phyloP scores from a whole-genome alignment of 2,329 filamentous ascomycete genomes.

The Penicillium sp. region DNA sequence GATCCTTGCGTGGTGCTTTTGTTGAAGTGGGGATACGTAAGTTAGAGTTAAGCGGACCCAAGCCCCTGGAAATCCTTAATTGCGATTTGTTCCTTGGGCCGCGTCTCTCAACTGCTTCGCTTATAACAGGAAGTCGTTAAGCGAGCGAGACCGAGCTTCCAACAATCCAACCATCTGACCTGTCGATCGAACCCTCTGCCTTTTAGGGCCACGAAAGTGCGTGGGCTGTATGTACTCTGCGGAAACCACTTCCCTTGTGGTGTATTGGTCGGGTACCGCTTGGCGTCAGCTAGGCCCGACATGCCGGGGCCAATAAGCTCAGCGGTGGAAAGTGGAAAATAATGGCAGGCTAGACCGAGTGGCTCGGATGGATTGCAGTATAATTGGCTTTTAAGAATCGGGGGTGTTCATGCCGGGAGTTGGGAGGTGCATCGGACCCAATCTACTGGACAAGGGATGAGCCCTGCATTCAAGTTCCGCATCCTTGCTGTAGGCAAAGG shows the following conservation, averaged over 20 bases:
- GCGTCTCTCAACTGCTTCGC: not conserved
- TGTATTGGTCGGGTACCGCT: not conserved
- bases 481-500: not conserved
- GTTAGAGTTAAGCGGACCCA: constrained; percentile 20
- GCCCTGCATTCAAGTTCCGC: not conserved
- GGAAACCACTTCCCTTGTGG: not conserved
- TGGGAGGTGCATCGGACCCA: not conserved
- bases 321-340: not conserved
- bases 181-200: not conserved
- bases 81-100: not conserved
- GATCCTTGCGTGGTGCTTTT: constrained; percentile 14
- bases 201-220: not conserved
- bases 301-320: not conserved
- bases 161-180: not conserved
- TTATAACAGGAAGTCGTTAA: no score
- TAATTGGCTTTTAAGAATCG: not conserved
- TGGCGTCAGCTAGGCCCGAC: not conserved
- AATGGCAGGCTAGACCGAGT: not conserved
- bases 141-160: not conserved
- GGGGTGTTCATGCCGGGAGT: not conserved
- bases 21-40: constrained; percentile 1
- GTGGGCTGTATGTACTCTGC: not conserved
- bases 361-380: not conserved
- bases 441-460: not conserved
- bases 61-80: constrained; percentile 15